Evolutionary conservation across 352 stramenopile genomes (phyloP).

Genomic region (Phytophthora multivora): DNA sequence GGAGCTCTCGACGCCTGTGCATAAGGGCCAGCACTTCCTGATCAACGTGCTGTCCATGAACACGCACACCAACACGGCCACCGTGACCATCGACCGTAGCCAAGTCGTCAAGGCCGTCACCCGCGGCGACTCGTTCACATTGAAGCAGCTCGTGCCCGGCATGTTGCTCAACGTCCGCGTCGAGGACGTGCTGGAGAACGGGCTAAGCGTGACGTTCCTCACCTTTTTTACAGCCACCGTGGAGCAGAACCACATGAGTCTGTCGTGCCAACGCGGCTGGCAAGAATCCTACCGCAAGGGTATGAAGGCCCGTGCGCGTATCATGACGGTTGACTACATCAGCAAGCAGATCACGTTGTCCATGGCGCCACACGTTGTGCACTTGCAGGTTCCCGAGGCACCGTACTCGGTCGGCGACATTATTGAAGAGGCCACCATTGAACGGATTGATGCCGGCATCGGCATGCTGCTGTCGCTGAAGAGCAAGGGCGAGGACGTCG

Average conservation of each 20-base stretch:
- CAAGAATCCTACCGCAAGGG: conserved; percentile 78
- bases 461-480: conserved; percentile 88
- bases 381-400: conserved; percentile 68
- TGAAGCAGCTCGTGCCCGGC: conserved; percentile 90
- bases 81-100: conserved; percentile 65
- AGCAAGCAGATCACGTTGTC: conserved; percentile 83
- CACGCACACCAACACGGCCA: conserved; percentile 74
- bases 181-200: conserved; percentile 88
- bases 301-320: conserved; percentile 85
- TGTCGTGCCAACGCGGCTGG: conserved; percentile 79
- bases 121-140: conserved; percentile 81
- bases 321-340: conserved; percentile 78
- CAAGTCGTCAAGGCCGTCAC: conserved; percentile 82
- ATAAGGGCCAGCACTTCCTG: conserved; percentile 72
- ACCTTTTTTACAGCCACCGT: conserved; percentile 89
- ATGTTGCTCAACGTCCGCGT: conserved; percentile 94
- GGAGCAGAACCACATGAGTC: conserved; percentile 91
- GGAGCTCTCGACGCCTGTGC: conserved; percentile 54
- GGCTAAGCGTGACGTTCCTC: conserved; percentile 88
- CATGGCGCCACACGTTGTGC: conserved; percentile 88
- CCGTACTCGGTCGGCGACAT: conserved; percentile 71
- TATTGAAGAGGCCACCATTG: conserved; percentile 68
- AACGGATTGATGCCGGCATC: conserved; percentile 84
- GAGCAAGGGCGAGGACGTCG: conserved; percentile 45
- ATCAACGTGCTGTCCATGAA: conserved; percentile 78